These are phyloP conservation scores for Triticum timopheevii DNA, from an alignment of 176 grass and related monocot genomes.

Conservation along the genomic window DNA sequence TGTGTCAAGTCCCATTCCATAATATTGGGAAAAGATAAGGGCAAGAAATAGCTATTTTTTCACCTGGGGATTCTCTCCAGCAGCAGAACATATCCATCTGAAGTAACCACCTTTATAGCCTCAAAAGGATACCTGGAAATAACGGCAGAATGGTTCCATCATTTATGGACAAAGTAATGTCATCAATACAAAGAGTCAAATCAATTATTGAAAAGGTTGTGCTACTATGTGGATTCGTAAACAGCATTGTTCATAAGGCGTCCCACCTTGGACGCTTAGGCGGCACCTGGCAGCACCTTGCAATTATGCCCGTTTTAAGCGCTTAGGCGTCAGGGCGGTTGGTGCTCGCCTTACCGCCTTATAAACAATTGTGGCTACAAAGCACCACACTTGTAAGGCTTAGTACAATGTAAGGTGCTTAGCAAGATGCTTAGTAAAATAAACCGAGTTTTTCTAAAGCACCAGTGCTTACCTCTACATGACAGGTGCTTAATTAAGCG, in stretches of 20 bases:
- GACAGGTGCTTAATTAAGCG: no score
- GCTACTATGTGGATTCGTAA: background rate
- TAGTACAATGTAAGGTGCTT: no score
- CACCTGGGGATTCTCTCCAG: constrained; percentile 97
- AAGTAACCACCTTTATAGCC: constrained; percentile 87
- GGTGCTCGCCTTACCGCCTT: no score
- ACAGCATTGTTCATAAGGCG: background rate
- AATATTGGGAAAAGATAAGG: constrained; percentile 20
- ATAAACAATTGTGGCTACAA: no score
- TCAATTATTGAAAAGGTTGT: background rate
- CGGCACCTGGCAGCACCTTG: no score
- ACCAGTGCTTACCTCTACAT: no score
- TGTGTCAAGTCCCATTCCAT: constrained; percentile 19
- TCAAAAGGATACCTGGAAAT: constrained; percentile 86
- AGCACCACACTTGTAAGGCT: no score
- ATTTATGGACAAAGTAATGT: background rate
- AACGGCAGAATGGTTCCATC: background rate
- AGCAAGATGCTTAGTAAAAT: no score
- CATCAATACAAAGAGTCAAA: background rate
- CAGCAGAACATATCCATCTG: constrained; percentile 94
- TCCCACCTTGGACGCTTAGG: no score
- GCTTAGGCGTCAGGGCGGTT: no score
- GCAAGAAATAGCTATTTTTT: constrained; percentile 4
- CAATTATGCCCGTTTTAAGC: no score
- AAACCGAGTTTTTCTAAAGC: no score